Percentiles rank a stretch among this genome's conserved stretches.
These are phyloP conservation scores for Termitomyces sp. DNA, from an alignment of 768 basidiomycete genomes.

Conservation along the genomic window DNA sequence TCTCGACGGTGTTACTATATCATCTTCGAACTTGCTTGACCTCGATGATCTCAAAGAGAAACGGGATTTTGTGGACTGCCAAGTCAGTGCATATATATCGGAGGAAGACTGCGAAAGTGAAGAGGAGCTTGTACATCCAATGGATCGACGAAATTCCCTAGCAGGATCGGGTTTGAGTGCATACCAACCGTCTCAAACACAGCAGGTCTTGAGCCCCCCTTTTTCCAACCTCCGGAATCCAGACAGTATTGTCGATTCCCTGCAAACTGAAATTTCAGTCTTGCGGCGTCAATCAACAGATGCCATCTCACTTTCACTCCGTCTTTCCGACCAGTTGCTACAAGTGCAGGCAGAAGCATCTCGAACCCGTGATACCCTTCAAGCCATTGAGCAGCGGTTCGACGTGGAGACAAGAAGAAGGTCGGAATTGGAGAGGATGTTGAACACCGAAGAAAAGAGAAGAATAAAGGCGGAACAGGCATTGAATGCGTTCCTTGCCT, in stretches of 20 bases:
- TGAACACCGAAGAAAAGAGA: conserved; percentile 41
- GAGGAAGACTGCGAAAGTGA: conserved; percentile 64
- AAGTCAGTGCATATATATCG: conserved; percentile 19
- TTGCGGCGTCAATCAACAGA: conserved; percentile 65
- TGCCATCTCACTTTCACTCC: conserved; percentile 56
- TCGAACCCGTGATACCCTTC: conserved; percentile 47
- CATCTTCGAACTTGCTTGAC: background rate
- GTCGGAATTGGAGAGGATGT: conserved; percentile 49
- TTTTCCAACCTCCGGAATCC: conserved; percentile 32
- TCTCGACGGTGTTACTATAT: background rate
- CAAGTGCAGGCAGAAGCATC: conserved; percentile 58
- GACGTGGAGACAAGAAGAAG: conserved; percentile 56
- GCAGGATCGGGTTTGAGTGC: conserved; percentile 25
- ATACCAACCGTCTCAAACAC: conserved; percentile 21
- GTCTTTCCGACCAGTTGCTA: conserved; percentile 65
- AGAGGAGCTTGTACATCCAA: conserved; percentile 49
- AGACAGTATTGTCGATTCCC: conserved; percentile 48
- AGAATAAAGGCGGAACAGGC: conserved; percentile 48
- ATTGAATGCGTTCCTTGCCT: conserved; percentile 28
- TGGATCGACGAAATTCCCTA: conserved; percentile 35
- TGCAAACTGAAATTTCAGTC: conserved; percentile 59
- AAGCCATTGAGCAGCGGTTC: conserved; percentile 48
- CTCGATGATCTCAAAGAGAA: conserved; percentile 5
- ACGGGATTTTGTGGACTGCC: conserved; percentile 13
- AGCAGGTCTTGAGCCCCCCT: conserved; percentile 34